Percentiles rank a stretch among this genome's conserved stretches.
These are phyloP conservation scores for Chaetomium fimeti DNA, from an alignment of 495 filamentous ascomycete genomes.

Conservation along the genomic window DNA sequence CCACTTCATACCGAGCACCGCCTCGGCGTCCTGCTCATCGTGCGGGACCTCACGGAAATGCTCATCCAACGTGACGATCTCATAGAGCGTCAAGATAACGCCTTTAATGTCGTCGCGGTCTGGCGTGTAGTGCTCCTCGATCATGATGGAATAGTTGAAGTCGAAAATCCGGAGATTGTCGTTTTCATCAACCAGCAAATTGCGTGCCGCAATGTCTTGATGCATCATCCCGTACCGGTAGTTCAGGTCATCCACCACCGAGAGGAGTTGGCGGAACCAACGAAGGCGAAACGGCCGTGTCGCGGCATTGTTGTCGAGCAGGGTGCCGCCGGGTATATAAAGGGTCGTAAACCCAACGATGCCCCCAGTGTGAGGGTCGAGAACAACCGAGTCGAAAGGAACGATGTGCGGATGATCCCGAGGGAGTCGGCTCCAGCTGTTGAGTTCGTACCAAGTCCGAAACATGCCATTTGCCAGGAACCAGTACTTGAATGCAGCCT, in stretches of 20 bases:
- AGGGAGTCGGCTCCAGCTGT: slow-evolving; percentile 8
- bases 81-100: slow-evolving; percentile 2
- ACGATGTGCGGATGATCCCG: slow-evolving; percentile 7
- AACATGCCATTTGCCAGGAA: not conserved
- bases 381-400: not conserved
- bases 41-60: not conserved
- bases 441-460: slow-evolving; percentile 10
- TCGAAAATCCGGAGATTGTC: slow-evolving; percentile 9
- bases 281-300: slow-evolving; percentile 1
- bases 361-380: not conserved
- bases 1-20: slow-evolving; percentile 3
- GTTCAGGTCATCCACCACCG: slow-evolving; percentile 3
- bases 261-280: slow-evolving; percentile 3
- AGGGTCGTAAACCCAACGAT: not conserved
- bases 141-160: slow-evolving; percentile 12
- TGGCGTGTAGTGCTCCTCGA: slow-evolving; percentile 5
- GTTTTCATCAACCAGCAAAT: not conserved
- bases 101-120: slow-evolving; percentile 6
- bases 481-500: slow-evolving; percentile 9
- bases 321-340: slow-evolving; percentile 3
- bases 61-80: slow-evolving; percentile 7
- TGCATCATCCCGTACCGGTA: slow-evolving; percentile 4
- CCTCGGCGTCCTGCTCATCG: slow-evolving; percentile 1
- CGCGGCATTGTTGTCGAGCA: not conserved
- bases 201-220: slow-evolving; percentile 5